Evolutionary conservation across 1,139 yeast genomes (phyloP).

Genomic region (Debaryomycetaceae sp.): DNA sequence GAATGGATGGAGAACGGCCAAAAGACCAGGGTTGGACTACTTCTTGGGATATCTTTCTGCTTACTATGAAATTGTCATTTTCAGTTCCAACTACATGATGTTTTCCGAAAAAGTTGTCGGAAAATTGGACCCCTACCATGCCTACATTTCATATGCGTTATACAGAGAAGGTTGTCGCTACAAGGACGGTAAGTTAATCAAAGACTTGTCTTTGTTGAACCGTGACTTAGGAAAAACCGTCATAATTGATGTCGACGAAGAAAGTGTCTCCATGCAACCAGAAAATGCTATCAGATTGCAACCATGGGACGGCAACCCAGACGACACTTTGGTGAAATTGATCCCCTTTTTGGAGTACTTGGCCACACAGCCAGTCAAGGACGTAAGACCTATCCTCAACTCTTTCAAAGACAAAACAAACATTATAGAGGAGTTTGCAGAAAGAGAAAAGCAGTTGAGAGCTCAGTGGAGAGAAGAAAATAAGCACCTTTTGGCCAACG

Average conservation of each 20-base stretch:
- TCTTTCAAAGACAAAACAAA: conserved; percentile 64
- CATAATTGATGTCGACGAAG: conserved; percentile 74
- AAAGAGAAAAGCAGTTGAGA: conserved; percentile 75
- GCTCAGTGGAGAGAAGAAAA: conserved; percentile 65
- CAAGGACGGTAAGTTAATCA: conserved; percentile 81
- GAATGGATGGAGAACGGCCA: conserved; percentile 97
- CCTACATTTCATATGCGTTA: conserved; percentile 80
- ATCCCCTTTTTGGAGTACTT: conserved; percentile 93
- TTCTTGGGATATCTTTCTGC: conserved; percentile 92
- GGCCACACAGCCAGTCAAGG: conserved; percentile 87
- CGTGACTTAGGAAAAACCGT: conserved; percentile 84
- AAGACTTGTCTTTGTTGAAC: conserved; percentile 84
- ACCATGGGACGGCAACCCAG: conserved; percentile 85
- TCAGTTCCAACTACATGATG: conserved; percentile 81
- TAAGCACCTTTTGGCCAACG: conserved; percentile 38
- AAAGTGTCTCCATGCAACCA: conserved; percentile 77
- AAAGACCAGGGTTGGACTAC: conserved; percentile 98
- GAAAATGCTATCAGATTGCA: conserved; percentile 83
- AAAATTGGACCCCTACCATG: conserved; percentile 90
- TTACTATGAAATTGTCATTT: conserved; percentile 91
- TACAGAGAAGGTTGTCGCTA: conserved; percentile 90
- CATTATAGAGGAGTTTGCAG: conserved; percentile 69
- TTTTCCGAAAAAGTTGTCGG: conserved; percentile 81
- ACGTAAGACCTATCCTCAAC: conserved; percentile 82
- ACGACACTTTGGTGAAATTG: conserved; percentile 71